These are phyloP conservation scores for Corrigiola litoralis DNA, from an alignment of 179 eudicot species.

Conservation along the genomic window DNA sequence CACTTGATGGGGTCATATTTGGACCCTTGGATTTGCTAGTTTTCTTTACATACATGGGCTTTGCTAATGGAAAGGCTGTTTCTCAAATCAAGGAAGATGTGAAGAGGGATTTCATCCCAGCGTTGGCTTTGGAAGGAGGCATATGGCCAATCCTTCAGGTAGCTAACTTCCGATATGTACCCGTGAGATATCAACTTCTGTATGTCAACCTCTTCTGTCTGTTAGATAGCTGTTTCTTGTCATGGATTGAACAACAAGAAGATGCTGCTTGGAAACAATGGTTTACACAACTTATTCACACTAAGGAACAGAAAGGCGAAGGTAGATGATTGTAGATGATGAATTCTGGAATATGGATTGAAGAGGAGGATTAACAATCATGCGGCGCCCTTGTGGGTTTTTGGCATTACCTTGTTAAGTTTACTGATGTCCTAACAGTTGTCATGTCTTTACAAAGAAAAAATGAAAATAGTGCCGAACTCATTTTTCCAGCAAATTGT, in stretches of 20 bases:
- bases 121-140: conserved; percentile 77
- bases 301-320: conserved; percentile 43
- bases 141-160: conserved; percentile 91
- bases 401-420: conserved; percentile 4
- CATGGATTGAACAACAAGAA: conserved; percentile 94
- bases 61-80: conserved; percentile 63
- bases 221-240: conserved; percentile 90
- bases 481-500: no score
- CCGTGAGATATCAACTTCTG: conserved; percentile 87
- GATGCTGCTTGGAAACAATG: conserved; percentile 93
- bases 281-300: conserved; percentile 39
- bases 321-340: conserved; percentile 29
- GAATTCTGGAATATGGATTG: not conserved
- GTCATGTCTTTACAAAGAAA: conserved; percentile 1
- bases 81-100: conserved; percentile 87
- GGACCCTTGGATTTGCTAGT: conserved; percentile 91
- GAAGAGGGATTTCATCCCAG: conserved; percentile 87
- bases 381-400: conserved; percentile 9
- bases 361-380: not conserved
- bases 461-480: no score
- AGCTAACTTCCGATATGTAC: conserved; percentile 80
- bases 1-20: conserved; percentile 77
- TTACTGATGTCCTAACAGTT: conserved; percentile 1
- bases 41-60: conserved; percentile 94
- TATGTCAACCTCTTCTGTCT: conserved; percentile 93